Base-by-base conservation (phyloP, 768 basidiomycete species). In the Chalciporus pseudorubinellus region DNA sequence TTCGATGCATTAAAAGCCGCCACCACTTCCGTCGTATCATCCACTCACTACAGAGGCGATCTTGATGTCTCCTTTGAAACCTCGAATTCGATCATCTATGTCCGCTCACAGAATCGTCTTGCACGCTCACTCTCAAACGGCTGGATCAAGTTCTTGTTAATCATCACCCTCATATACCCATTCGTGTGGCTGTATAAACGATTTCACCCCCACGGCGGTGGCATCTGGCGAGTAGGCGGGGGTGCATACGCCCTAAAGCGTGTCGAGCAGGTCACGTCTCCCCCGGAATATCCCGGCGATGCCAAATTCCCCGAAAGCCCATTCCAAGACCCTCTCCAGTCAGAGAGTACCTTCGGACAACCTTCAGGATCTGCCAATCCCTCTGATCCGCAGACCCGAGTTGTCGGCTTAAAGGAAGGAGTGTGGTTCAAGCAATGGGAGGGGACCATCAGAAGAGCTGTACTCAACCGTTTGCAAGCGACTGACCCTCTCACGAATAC, bases 391-490 rank as follows among this genome's bases (percentile, higher is more conserved):
- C 50, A 2, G 11, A 72, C 71, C 54, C 70, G 72, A 60, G 56
- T 81, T 9, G 61, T 82, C 2, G 91, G 90, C 6, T 60, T 81
- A 50, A 75, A 75, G 53, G 92, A 92, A 67, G 85, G 83, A 8
- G 80, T 85, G 55, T 94, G 90, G 90, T 87, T 91, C 65, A 78
- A 76, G 64, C 73, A 73, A 47, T 92, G 91, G 89, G 87, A 92
- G 60, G 74, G 73, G 21, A 74, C 81, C 1, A 89, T 94, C 48
- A 73, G 72, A 39, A 75, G 79, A 20, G 82, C 81, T 0, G 87
- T 91, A 2, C 54, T 71, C 5, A 67, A 64, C 46, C 70, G 73
- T 18, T 71, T 77, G 56, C 74, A 73, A 33, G 52, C 49, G 7
- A 40, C 51, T 31, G 51, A 60, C 44, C 77, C 78, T 4, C 64